Evolutionary conservation across 257 asterid genomes (phyloP).

Genomic region (Penstemon eatonii): DNA sequence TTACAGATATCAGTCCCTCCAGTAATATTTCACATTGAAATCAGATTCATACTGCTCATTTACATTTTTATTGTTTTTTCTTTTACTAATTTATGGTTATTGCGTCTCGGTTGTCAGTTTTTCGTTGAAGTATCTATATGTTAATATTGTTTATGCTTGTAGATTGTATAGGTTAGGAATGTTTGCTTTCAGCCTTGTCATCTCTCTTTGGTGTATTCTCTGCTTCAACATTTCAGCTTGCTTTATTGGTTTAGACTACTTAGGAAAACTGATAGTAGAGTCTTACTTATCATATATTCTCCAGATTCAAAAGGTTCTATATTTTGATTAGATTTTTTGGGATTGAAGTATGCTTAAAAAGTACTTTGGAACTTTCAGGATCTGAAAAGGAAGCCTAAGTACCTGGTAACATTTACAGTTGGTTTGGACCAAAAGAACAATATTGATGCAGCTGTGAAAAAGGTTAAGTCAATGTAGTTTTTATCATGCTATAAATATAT

Average conservation of each 20-base stretch:
- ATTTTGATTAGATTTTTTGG: conserved; percentile 16
- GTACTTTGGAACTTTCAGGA: conserved; percentile 61
- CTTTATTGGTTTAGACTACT: conserved; percentile 9
- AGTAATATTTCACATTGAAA: conserved; percentile 1
- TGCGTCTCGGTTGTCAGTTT: not conserved
- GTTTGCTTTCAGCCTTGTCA: not conserved
- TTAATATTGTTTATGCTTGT: conserved; percentile 17
- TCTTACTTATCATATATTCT: conserved; percentile 5
- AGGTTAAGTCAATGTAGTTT: conserved; percentile 49
- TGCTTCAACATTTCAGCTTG: conserved; percentile 21
- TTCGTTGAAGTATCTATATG: conserved; percentile 10
- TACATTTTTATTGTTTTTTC: conserved; percentile 1
- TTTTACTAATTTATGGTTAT: not conserved
- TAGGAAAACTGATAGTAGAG: conserved; percentile 15
- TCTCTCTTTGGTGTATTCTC: conserved; percentile 11
- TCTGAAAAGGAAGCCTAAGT: conserved; percentile 84
- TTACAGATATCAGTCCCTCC: not conserved
- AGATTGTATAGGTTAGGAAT: conserved; percentile 8
- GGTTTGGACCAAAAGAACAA: conserved; percentile 77
- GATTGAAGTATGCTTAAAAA: conserved; percentile 25
- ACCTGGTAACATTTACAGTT: conserved; percentile 90
- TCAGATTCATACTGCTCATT: conserved; percentile 17
- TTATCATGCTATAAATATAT: conserved; percentile 3
- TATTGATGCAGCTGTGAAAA: conserved; percentile 81
- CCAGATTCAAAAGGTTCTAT: conserved; percentile 7